phyloP scores from a whole-genome alignment of 495 filamentous ascomycete genomes.

The Polyplosphaeria fusca region DNA sequence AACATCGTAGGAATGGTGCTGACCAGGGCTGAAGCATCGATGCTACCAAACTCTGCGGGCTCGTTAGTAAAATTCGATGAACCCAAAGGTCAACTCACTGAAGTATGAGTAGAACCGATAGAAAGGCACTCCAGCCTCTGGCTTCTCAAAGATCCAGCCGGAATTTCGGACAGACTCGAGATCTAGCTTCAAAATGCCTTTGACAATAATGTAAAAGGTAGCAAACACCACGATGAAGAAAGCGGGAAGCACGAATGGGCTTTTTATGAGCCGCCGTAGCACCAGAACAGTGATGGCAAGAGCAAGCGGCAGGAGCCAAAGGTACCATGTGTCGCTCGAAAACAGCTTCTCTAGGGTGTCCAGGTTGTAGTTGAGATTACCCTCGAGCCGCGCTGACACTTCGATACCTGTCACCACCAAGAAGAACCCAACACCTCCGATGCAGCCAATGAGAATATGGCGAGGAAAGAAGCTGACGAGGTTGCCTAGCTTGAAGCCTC shows the following conservation, averaged over 20 bases:
- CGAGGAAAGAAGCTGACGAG: constrained; percentile 95
- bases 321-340: constrained; percentile 63
- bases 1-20: constrained; percentile 92
- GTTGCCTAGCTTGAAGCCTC: constrained; percentile 76
- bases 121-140: constrained; percentile 81
- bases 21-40: constrained; percentile 75
- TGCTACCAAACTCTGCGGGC: constrained; percentile 62
- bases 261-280: constrained; percentile 68
- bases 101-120: constrained; percentile 97
- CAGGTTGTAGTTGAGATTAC: constrained; percentile 74
- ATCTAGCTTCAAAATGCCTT: constrained; percentile 60
- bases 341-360: constrained; percentile 72
- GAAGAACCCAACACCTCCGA: constrained; percentile 97
- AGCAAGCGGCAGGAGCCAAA: constrained; percentile 78
- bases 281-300: constrained; percentile 74
- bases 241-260: constrained; percentile 77
- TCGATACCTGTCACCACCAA: constrained; percentile 87
- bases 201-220: constrained; percentile 78
- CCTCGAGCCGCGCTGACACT: constrained; percentile 84
- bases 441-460: constrained; percentile 94
- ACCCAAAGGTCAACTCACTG: constrained; percentile 51
- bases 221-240: constrained; percentile 80
- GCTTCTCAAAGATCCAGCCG: constrained; percentile 90
- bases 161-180: constrained; percentile 59
- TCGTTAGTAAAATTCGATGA: constrained; percentile 11